phyloP scores from a whole-genome alignment of 805 yeast species.

The Candida ponderosae region DNA sequence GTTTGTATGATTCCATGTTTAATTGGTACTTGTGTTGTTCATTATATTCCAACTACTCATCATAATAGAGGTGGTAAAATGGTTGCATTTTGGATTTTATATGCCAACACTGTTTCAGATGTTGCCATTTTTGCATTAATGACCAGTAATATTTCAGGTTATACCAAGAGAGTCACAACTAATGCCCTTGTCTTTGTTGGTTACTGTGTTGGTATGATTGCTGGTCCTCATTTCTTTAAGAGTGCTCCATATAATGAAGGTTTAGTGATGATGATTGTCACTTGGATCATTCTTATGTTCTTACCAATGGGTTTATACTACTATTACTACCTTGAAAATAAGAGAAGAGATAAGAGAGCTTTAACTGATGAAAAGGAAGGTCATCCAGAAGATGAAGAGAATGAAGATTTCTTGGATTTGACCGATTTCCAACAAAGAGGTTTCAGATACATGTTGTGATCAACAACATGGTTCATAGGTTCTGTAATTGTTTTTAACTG shows the following conservation, averaged over 20 bases:
- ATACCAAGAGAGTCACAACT: conserved; percentile 55
- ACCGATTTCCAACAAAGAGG: conserved; percentile 34
- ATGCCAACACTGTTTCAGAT: conserved; percentile 21
- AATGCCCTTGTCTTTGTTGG: conserved; percentile 42
- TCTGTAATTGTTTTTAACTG: too few species aligned
- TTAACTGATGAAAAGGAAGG: conserved; percentile 12
- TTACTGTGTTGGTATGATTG: conserved; percentile 43
- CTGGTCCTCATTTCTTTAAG: conserved; percentile 53
- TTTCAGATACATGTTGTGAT: conserved; percentile 25
- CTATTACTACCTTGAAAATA: conserved; percentile 28
- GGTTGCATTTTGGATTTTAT: conserved; percentile 2
- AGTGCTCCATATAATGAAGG: conserved; percentile 39
- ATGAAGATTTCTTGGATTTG: conserved; percentile 35
- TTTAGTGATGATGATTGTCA: conserved; percentile 41
- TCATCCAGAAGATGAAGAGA: conserved; percentile 13
- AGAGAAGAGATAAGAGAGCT: conserved; percentile 26
- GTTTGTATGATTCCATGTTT: conserved; percentile 18
- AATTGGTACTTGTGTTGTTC: conserved; percentile 21
- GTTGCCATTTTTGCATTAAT: conserved; percentile 24
- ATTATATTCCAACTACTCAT: conserved; percentile 21
- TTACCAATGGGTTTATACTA: conserved; percentile 22
- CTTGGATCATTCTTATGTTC: conserved; percentile 34
- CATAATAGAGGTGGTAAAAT: conserved; percentile 3
- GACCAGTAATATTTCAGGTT: conserved; percentile 52
- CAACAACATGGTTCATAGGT: too few species aligned